A percentile compares a stretch with the other conserved stretches of the same genome.
These are phyloP conservation scores for Periconia sp. DNA, from an alignment of 2,329 filamentous ascomycete genomes.

Conservation along the genomic window DNA sequence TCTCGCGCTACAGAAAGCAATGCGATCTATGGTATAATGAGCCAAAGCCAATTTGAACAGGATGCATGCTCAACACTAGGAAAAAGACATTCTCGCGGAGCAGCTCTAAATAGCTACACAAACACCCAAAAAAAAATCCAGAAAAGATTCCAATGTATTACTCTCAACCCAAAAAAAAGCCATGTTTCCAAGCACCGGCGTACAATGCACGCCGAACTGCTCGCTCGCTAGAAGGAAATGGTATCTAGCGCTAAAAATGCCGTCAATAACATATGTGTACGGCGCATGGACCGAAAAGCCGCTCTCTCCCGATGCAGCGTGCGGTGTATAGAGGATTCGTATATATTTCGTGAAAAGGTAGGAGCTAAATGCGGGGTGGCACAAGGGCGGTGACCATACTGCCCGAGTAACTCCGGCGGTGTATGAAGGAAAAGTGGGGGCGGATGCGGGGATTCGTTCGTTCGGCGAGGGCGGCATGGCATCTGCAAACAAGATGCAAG, in stretches of 20 bases:
- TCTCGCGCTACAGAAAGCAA: conserved; percentile 1
- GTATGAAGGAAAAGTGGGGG: not conserved
- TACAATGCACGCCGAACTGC: conserved; percentile 13
- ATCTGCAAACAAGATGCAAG: not conserved
- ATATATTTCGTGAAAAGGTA: not conserved
- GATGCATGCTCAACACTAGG: conserved; percentile 3
- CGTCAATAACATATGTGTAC: not conserved
- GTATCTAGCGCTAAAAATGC: conserved; percentile 14
- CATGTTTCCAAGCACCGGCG: no score
- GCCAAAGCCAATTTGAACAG: conserved; percentile 4
- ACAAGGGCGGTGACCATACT: not conserved
- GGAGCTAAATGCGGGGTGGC: not conserved
- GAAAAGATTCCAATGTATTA: no score
- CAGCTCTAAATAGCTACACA: not conserved
- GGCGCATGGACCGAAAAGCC: no score
- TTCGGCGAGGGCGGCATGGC: not conserved
- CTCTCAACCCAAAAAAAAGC: not conserved
- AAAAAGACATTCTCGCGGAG: not conserved
- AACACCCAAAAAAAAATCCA: not conserved
- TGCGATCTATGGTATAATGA: conserved; percentile 19
- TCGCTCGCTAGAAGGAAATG: conserved; percentile 11
- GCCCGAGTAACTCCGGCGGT: conserved; percentile 9
- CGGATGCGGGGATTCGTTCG: not conserved
- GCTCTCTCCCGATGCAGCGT: no score
- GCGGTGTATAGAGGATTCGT: not conserved